Conservation (phyloP, 73 alveolate genomes). For the Paramecium biaurelia region DNA sequence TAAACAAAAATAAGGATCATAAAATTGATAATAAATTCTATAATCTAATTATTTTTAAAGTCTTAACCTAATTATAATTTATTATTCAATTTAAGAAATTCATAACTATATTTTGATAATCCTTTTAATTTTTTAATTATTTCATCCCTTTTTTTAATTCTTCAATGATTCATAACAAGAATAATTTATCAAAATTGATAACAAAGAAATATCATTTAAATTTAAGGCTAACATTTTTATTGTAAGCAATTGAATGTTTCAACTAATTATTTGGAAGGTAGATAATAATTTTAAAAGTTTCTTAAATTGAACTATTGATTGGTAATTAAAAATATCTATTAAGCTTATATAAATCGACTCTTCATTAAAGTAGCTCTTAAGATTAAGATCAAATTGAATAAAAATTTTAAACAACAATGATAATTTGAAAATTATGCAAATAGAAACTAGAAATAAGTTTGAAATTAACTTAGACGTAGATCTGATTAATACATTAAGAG, state of each 20-base stretch:
- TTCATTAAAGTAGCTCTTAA: too few species aligned
- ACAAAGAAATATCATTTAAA: too few species aligned
- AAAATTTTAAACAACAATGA: too few species aligned
- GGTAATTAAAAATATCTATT: too few species aligned
- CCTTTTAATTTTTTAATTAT: neutral
- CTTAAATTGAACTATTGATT: too few species aligned
- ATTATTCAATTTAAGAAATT: neutral
- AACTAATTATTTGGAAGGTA: neutral
- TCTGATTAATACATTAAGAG: too few species aligned
- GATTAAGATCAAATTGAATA: too few species aligned
- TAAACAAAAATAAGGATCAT: neutral
- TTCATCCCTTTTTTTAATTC: neutral
- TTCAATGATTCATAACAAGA: neutral
- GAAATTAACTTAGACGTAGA: too few species aligned
- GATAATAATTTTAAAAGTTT: neutral
- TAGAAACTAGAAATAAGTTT: neutral
- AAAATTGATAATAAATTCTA: too few species aligned
- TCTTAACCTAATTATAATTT: neutral
- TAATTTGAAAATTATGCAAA: too few species aligned
- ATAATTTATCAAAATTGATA: too few species aligned
- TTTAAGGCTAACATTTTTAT: neutral
- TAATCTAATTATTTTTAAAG: neutral
- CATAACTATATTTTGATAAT: neutral
- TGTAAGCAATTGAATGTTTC: neutral
- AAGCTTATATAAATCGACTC: neutral